These are phyloP conservation scores for Passalora sequoiae DNA, from an alignment of 2,329 filamentous ascomycete species.

Conservation along the genomic window DNA sequence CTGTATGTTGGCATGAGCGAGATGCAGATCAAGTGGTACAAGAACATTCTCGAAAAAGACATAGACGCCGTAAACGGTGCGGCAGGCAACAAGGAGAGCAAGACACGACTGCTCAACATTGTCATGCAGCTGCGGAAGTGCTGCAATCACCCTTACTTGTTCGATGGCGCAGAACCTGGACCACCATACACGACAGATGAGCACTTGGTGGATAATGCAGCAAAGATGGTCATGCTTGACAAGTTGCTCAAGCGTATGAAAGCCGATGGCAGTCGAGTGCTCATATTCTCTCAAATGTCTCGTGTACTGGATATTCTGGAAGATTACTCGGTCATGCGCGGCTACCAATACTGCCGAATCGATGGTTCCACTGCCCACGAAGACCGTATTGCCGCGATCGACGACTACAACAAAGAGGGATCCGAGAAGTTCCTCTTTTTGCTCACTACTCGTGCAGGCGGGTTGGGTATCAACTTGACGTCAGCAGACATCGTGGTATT, in stretches of 20 bases:
- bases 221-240: conserved; percentile 96
- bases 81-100: conserved; percentile 92
- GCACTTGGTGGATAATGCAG: conserved; percentile 86
- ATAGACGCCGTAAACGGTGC: conserved; percentile 98
- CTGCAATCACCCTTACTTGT: conserved; percentile 97
- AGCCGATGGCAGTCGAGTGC: conserved; percentile 82
- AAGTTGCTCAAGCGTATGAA: conserved; percentile 80
- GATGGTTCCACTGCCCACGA: conserved; percentile 96
- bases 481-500: conserved; percentile 92
- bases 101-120: conserved; percentile 93
- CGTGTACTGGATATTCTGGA: conserved; percentile 93
- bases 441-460: conserved; percentile 90
- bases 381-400: conserved; percentile 93
- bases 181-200: conserved; percentile 98
- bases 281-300: conserved; percentile 99
- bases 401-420: conserved; percentile 93
- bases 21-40: conserved; percentile 99
- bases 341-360: conserved; percentile 94
- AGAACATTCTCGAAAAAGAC: conserved; percentile 97
- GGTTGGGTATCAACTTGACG: conserved; percentile 93
- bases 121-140: conserved; percentile 99
- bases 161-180: conserved; percentile 93
- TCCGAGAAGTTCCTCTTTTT: conserved; percentile 97
- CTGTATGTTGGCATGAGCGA: conserved; percentile 97
- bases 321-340: conserved; percentile 94